Percentiles rank a stretch among this genome's conserved stretches.
phyloP scores from a whole-genome alignment of 2,329 filamentous ascomycete species.

The Cladosporium sp. region DNA sequence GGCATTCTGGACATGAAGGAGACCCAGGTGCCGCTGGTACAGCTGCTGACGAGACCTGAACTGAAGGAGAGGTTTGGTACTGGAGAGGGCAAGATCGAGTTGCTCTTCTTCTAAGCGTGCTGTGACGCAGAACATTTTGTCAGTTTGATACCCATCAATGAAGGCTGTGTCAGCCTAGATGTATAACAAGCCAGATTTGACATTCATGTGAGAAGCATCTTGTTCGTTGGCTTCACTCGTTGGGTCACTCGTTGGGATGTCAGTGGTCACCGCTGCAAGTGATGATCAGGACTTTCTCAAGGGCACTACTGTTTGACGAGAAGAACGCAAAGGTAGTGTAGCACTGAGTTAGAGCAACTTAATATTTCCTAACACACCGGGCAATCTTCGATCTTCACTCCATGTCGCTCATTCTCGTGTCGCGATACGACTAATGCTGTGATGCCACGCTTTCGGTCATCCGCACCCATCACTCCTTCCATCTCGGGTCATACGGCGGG shows the following conservation, averaged over 20 bases:
- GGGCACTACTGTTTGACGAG: too few species aligned
- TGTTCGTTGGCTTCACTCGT: too few species aligned
- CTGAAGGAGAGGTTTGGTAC: constrained; percentile 64
- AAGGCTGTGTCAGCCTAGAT: too few species aligned
- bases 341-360: too few species aligned
- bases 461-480: neutral
- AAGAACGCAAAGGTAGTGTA: too few species aligned
- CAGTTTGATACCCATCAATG: constrained; percentile 5
- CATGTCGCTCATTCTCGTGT: too few species aligned
- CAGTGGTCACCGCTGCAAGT: neutral
- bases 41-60: constrained; percentile 65
- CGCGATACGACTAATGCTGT: too few species aligned
- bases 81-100: constrained; percentile 47
- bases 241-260: neutral
- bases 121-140: neutral
- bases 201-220: neutral
- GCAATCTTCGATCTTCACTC: too few species aligned
- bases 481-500: neutral
- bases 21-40: constrained; percentile 72
- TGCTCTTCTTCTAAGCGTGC: constrained; percentile 53
- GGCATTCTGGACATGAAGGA: constrained; percentile 95
- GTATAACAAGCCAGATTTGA: neutral
- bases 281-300: too few species aligned
- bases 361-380: too few species aligned
- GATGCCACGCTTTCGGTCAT: too few species aligned